A percentile compares a stretch with the other conserved stretches of the same genome.
phyloP scores from a whole-genome alignment of 2,329 filamentous ascomycete species.

The Fusarium sp. region DNA sequence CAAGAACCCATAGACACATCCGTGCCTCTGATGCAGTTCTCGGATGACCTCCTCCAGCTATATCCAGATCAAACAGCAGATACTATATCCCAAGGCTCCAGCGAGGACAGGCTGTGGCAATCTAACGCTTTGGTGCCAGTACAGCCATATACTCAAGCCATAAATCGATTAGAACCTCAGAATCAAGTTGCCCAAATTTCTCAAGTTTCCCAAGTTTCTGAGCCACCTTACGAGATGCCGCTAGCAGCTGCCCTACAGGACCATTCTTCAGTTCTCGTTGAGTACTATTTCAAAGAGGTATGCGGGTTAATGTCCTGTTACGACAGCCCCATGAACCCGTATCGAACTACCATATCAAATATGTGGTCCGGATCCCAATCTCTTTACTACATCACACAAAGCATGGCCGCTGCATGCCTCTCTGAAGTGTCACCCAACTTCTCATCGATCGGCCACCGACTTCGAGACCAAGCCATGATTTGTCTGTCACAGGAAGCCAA shows the following conservation, averaged over 20 bases:
- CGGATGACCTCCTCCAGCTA: conserved; percentile 23
- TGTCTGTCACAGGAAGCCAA: conserved; percentile 63
- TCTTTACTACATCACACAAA: conserved; percentile 71
- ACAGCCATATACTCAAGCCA: conserved; percentile 1
- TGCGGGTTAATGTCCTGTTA: conserved; percentile 73
- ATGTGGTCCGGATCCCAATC: conserved; percentile 70
- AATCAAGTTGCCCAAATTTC: not conserved
- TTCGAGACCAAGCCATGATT: conserved; percentile 64
- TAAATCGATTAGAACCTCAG: conserved; percentile 3
- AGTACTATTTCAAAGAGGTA: conserved; percentile 74
- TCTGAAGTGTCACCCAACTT: conserved; percentile 62
- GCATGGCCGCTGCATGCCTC: conserved; percentile 72
- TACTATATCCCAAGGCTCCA: conserved; percentile 19
- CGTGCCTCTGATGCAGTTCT: conserved; percentile 31
- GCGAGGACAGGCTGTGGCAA: conserved; percentile 31
- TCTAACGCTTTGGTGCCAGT: not conserved
- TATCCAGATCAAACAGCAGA: conserved; percentile 22
- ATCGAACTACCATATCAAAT: conserved; percentile 68
- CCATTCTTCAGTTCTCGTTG: conserved; percentile 67
- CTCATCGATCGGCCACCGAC: conserved; percentile 62
- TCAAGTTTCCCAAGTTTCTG: not conserved
- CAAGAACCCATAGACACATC: conserved; percentile 18
- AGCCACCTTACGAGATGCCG: conserved; percentile 20
- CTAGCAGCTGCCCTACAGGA: conserved; percentile 48
- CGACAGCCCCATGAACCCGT: conserved; percentile 72